A percentile compares a stretch with the other conserved stretches of the same genome.
Evolutionary conservation across 805 yeast species (phyloP).

Genomic region (Nakazawaea wyomingensis): DNA sequence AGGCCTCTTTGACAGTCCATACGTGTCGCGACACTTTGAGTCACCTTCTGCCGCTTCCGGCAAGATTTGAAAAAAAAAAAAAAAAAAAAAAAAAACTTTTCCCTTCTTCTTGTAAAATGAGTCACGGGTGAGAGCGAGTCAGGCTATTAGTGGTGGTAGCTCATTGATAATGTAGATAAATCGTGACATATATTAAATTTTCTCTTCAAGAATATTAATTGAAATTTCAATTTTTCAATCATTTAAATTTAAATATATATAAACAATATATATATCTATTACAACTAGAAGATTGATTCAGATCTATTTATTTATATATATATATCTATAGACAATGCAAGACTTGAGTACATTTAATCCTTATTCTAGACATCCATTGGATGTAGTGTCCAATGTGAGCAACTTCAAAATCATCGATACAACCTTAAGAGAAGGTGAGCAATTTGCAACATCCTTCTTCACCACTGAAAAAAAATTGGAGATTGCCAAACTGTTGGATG

Average conservation of each 20-base stretch:
- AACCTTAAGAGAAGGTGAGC: constrained; percentile 60
- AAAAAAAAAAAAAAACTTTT: too few relatives aligned
- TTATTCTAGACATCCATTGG: constrained; percentile 56
- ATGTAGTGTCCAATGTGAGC: constrained; percentile 48
- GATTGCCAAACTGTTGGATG: constrained; percentile 56
- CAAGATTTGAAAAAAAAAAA: background rate
- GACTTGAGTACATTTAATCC: constrained; percentile 30
- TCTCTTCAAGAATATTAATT: background rate
- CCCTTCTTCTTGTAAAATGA: too few relatives aligned
- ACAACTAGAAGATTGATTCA: background rate
- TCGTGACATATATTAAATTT: too few relatives aligned
- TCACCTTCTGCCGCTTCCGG: background rate
- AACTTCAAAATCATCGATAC: constrained; percentile 52
- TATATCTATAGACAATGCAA: too few relatives aligned
- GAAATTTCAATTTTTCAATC: too few relatives aligned
- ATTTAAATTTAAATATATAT: too few relatives aligned
- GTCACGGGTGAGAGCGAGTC: too few relatives aligned
- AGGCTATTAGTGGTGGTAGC: too few relatives aligned
- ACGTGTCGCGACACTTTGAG: background rate
- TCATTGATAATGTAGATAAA: too few relatives aligned
- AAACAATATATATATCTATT: background rate
- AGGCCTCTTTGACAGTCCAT: too few relatives aligned
- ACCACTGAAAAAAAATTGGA: constrained; percentile 50
- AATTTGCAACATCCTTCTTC: constrained; percentile 59
- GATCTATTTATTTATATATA: too few relatives aligned